A percentile compares a stretch with the other conserved stretches of the same genome.
phyloP scores from a whole-genome alignment of 1,139 yeast species.

The Arxiozyma heterogenica region DNA sequence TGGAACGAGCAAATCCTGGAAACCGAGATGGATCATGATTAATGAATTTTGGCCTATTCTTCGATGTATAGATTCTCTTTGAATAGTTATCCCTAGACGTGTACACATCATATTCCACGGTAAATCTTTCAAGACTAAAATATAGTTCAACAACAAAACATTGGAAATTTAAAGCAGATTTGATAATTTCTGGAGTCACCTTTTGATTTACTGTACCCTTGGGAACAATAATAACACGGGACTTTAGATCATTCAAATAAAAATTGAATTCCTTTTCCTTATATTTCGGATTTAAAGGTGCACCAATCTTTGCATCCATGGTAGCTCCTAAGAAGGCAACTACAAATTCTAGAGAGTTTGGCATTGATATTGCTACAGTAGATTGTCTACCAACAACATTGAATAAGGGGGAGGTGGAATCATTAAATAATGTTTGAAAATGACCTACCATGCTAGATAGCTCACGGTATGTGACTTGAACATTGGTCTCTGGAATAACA shows the following conservation, averaged over 20 bases:
- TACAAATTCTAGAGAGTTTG: conserved; percentile 50
- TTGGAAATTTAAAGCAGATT: conserved; percentile 41
- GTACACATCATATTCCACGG: conserved; percentile 37
- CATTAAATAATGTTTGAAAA: conserved; percentile 35
- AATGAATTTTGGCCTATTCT: conserved; percentile 24
- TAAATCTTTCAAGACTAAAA: conserved; percentile 34
- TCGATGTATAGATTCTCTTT: conserved; percentile 28
- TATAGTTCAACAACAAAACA: conserved; percentile 44
- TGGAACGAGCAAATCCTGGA: conserved; percentile 38
- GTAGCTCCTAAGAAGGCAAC: conserved; percentile 47
- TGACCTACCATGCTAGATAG: conserved; percentile 36
- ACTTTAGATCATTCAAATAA: conserved; percentile 49
- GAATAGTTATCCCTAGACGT: conserved; percentile 26
- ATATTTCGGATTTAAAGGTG: conserved; percentile 56
- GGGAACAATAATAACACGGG: conserved; percentile 49
- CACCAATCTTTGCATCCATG: conserved; percentile 47
- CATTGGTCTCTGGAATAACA: conserved; percentile 33
- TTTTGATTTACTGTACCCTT: conserved; percentile 32
- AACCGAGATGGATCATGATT: conserved; percentile 25
- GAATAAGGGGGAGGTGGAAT: conserved; percentile 34
- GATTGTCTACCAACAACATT: conserved; percentile 31
- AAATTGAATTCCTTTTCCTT: conserved; percentile 52
- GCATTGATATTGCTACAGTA: conserved; percentile 50
- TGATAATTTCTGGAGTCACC: conserved; percentile 36
- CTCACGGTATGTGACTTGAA: conserved; percentile 33